phyloP scores from a whole-genome alignment of 768 basidiomycete genomes.

The Tylopilus rubrobrunneus region DNA sequence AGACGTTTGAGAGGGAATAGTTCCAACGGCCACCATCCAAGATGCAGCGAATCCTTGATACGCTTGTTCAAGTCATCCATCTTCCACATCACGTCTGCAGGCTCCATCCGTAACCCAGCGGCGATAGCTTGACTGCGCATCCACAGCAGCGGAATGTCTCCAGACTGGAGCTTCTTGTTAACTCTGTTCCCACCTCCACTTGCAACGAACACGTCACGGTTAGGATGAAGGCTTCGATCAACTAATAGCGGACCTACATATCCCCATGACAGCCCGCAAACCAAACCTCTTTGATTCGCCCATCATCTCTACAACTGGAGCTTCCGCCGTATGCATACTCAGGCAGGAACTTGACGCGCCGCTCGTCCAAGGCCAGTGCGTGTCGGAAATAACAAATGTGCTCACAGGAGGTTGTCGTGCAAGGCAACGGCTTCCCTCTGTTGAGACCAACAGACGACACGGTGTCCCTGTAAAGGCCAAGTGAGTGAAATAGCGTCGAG shows the following conservation, averaged over 20 bases:
- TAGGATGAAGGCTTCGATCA: not conserved
- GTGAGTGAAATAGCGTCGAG: not conserved
- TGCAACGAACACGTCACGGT: conserved; percentile 1
- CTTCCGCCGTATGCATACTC: conserved; percentile 36
- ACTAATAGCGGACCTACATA: conserved; percentile 26
- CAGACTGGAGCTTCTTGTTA: conserved; percentile 27
- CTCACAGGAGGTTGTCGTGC: conserved; percentile 26
- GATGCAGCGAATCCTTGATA: conserved; percentile 15
- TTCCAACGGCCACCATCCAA: conserved; percentile 24
- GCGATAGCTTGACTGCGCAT: conserved; percentile 30
- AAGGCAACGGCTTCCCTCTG: conserved; percentile 30
- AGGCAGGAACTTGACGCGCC: conserved; percentile 45
- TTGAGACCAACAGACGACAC: conserved; percentile 43
- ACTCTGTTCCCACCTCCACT: conserved; percentile 29
- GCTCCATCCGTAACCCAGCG: conserved; percentile 22
- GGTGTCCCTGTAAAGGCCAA: conserved; percentile 36
- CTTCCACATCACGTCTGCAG: conserved; percentile 27
- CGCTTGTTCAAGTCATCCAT: conserved; percentile 24
- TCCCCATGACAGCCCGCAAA: conserved; percentile 40
- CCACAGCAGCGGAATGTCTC: conserved; percentile 28
- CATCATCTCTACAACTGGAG: conserved; percentile 9
- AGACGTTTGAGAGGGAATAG: conserved; percentile 22
- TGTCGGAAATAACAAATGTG: conserved; percentile 44
- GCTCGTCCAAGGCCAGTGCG: conserved; percentile 45
- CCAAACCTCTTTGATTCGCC: conserved; percentile 40